phyloP scores from a whole-genome alignment of 306 rosid species.

The Castanea crenata region DNA sequence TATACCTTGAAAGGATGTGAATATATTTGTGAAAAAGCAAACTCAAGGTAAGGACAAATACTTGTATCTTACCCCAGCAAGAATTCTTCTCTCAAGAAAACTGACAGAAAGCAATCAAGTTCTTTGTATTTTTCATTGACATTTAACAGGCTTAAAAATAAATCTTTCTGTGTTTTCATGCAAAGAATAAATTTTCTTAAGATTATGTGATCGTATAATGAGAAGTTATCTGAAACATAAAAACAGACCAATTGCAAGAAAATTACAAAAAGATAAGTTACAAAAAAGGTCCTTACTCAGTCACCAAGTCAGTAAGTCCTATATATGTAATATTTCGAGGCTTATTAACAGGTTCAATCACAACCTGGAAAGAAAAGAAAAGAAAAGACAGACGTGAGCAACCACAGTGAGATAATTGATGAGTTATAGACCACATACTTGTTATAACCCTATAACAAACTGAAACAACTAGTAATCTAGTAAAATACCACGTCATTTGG shows the following conservation, averaged over 20 bases:
- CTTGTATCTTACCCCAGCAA: neutral
- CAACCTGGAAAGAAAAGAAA: conserved; percentile 60
- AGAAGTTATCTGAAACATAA: neutral
- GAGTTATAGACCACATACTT: neutral
- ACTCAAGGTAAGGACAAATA: neutral
- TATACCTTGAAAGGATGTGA: neutral
- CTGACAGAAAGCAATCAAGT: neutral
- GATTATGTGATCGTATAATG: neutral
- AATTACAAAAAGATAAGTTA: neutral
- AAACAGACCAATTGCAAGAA: neutral
- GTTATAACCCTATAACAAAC: neutral
- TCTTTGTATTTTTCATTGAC: neutral
- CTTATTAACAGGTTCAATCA: conserved; percentile 93
- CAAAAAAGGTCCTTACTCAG: conserved; percentile 72
- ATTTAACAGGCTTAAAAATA: neutral
- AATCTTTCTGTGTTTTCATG: neutral
- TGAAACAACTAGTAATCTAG: neutral
- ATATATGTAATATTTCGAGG: conserved; percentile 77
- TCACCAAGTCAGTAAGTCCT: conserved; percentile 91
- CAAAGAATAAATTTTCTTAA: neutral
- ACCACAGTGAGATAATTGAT: conserved; percentile 11
- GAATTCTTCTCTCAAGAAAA: neutral
- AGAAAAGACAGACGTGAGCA: conserved; percentile 11
- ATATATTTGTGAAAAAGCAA: neutral
- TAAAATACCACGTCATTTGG: neutral